Evolutionary conservation across 2,329 filamentous ascomycete genomes (phyloP), one percentile per base, ranked within the genome.

Genomic region (Waltergamsia citrina): DNA sequence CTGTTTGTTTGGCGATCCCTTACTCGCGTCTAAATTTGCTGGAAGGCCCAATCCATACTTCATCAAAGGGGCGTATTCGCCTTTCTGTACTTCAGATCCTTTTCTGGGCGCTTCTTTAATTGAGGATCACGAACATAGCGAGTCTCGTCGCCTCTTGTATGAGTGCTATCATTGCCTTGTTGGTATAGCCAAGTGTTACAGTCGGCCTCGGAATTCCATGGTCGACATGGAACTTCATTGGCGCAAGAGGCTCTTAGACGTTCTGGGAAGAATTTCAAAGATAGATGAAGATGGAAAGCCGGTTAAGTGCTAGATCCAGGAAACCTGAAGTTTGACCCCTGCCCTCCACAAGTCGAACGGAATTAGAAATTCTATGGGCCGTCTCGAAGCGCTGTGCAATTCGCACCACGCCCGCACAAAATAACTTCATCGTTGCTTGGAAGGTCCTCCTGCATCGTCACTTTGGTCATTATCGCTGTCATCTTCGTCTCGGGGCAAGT

Each of bases 401-500:
- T n/a, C n/a, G n/a, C n/a, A n/a, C n/a, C n/a, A n/a, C n/a, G n/a
- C n/a, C n/a, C n/a, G n/a, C n/a, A n/a, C 19, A 16, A 20, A 18
- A 12, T 7, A 29, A 29, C n/a, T 27, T 27, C 6, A 7, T n/a
- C 25, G n/a, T 15, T n/a, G 25, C 16, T 15, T 6, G 16, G 25
- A 27, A 7, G 29, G 14, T 11, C 29, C 29, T 21, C 15, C 17
- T 15, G 18, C 16, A 9, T 34, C 31, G 16, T 38, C 32, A 4
- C 51, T 41, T 8, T 48, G 39, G 5, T 51, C 48, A 3, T 49
- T 44, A 1, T 42, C 50, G 1, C 60, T 60, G 23, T 75, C 70
- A 18, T 72, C 78, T 39, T 90, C 85, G 48, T 94, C 86, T 39
- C 83, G 70, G 0, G 90, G 90, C 38, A 95, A 64, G 26, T 74